These are phyloP conservation scores for Triglochin maritima DNA, from an alignment of 106 monocot species.

Conservation along the genomic window DNA sequence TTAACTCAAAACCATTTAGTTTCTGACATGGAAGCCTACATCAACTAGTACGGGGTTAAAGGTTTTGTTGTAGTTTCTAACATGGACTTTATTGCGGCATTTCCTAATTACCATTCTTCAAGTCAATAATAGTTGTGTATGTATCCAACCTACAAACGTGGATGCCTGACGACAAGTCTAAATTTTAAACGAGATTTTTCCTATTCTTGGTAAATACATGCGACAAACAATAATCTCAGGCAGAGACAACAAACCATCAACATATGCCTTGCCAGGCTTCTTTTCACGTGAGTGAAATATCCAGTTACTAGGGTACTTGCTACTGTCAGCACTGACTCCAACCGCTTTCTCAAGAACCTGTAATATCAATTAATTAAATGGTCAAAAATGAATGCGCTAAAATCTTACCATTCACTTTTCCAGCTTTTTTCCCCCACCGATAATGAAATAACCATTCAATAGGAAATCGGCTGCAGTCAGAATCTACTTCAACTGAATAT, in stretches of 20 bases:
- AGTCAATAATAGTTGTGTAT: no score
- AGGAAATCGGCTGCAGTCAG: conserved; percentile 48
- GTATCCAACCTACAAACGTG: no score
- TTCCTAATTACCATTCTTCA: no score
- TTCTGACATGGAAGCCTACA: no score
- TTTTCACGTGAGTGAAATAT: conserved; percentile 91
- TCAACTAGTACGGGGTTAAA: no score
- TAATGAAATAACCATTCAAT: conserved; percentile 90
- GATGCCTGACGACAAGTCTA: no score
- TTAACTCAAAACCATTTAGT: no score
- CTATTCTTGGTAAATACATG: background rate
- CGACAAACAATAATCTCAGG: background rate
- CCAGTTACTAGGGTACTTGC: conserved; percentile 75
- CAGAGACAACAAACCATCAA: conserved; percentile 53
- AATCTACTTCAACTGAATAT: conserved; percentile 33
- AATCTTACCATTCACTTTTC: conserved; percentile 7
- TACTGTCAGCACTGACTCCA: conserved; percentile 87
- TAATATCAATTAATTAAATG: conserved; percentile 22
- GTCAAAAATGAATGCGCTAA: conserved; percentile 19
- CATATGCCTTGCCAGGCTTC: conserved; percentile 71
- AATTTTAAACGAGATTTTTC: no score
- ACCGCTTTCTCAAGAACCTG: conserved; percentile 89
- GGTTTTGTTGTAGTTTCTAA: no score
- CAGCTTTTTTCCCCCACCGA: conserved; percentile 25
- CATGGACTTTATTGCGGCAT: no score